These are phyloP conservation scores for Sporothrix globosa DNA, from an alignment of 2,329 filamentous ascomycete species.

Conservation along the genomic window DNA sequence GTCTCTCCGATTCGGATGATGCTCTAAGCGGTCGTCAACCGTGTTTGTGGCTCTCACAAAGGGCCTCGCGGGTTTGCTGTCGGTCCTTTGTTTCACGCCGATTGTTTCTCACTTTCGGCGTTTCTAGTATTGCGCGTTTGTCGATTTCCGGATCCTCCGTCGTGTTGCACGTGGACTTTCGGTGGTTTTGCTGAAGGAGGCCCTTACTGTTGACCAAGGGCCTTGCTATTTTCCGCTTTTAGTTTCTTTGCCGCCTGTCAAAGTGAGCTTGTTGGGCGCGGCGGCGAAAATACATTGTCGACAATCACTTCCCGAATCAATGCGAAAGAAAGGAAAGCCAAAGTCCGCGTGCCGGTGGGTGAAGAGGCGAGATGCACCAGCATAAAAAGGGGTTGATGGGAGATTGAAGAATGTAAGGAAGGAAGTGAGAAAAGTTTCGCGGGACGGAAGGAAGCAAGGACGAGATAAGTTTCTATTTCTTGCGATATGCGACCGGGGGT, in stretches of 20 bases:
- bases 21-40: neutral
- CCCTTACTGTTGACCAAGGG: constrained; percentile 14
- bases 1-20: neutral
- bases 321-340: neutral
- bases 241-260: constrained; percentile 19
- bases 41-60: neutral
- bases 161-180: constrained; percentile 13
- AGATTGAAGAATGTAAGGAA: neutral
- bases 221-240: neutral
- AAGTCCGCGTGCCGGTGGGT: neutral
- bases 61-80: neutral
- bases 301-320: neutral
- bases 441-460: constrained; percentile 13
- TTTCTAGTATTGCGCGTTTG: neutral
- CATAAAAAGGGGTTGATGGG: neutral
- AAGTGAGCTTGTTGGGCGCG: constrained; percentile 26
- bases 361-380: neutral
- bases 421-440: constrained; percentile 11
- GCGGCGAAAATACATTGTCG: constrained; percentile 23
- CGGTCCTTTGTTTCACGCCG: neutral
- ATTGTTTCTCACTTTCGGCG: neutral
- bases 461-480: constrained; percentile 20
- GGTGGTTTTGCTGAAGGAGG: neutral
- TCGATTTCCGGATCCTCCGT: constrained; percentile 29
- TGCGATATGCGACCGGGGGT: constrained; percentile 25